Conservation (phyloP, 306 rosid genomes). For the Pyrus betulifolia region DNA sequence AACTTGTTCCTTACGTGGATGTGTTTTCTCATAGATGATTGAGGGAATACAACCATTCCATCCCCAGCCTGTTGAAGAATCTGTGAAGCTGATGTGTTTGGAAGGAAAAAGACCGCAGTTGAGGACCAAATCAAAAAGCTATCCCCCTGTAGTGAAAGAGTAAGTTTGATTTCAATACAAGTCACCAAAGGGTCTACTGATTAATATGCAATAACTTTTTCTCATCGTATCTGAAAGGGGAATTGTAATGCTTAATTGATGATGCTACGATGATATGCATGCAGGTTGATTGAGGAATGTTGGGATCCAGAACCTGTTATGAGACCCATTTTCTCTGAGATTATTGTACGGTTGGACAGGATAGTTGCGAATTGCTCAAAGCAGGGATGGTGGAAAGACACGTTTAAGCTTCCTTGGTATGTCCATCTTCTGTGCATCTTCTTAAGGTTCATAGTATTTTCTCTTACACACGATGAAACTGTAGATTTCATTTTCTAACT, state of each 20-base stretch:
- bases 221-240: background rate
- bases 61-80: slow-evolving; percentile 69
- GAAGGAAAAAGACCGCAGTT: slow-evolving; percentile 77
- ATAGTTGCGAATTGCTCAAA: slow-evolving; percentile 80
- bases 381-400: slow-evolving; percentile 99
- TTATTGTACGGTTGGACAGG: slow-evolving; percentile 71
- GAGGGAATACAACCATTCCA: slow-evolving; percentile 77
- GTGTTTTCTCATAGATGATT: slow-evolving; percentile 51
- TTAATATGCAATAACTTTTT: background rate
- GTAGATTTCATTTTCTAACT: background rate
- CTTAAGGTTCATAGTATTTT: background rate
- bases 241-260: background rate
- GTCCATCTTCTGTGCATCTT: slow-evolving; percentile 17
- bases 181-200: background rate
- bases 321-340: slow-evolving; percentile 86
- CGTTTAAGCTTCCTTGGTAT: slow-evolving; percentile 97
- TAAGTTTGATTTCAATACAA: slow-evolving; percentile 29
- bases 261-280: background rate
- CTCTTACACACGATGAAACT: background rate
- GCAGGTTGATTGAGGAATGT: slow-evolving; percentile 94
- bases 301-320: slow-evolving; percentile 77
- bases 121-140: slow-evolving; percentile 71
- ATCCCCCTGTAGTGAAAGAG: slow-evolving; percentile 90
- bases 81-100: slow-evolving; percentile 46
- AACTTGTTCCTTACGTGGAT: background rate